Conservation (phyloP, 768 basidiomycete species). For the Rhodotorula diobovata region DNA sequence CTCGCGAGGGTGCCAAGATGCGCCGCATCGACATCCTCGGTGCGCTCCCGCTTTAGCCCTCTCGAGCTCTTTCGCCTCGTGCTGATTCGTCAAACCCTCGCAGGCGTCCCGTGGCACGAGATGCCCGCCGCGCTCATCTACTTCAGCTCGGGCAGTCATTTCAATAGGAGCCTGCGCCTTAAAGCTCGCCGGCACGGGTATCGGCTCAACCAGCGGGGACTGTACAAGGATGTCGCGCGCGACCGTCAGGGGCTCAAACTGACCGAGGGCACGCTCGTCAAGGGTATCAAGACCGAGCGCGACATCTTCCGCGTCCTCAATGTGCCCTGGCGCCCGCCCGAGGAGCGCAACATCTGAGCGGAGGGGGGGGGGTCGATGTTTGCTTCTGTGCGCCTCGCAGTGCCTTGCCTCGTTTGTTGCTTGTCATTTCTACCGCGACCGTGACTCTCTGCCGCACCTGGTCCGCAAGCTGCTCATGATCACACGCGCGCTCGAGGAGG, state of each 20-base stretch:
- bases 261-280: conserved; percentile 43
- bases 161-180: conserved; percentile 42
- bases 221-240: conserved; percentile 41
- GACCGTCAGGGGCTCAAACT: conserved; percentile 43
- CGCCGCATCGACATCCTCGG: conserved; percentile 33
- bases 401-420: background rate
- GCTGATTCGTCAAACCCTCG: background rate
- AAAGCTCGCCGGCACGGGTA: conserved; percentile 44
- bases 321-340: background rate
- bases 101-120: conserved; percentile 15
- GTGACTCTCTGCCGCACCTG: no score
- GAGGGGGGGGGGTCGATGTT: background rate
- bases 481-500: no score
- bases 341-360: background rate
- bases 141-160: conserved; percentile 1
- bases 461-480: no score
- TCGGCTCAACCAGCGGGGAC: conserved; percentile 48
- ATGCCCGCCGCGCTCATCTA: conserved; percentile 34
- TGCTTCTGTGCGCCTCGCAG: background rate
- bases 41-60: background rate
- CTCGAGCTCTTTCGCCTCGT: background rate
- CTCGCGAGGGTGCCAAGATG: background rate
- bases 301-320: conserved; percentile 12
- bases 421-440: background rate
- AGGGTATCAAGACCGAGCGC: conserved; percentile 6